Base-by-base conservation (phyloP, 176 grass and related monocot species). In the Pontederia paniculata region DNA sequence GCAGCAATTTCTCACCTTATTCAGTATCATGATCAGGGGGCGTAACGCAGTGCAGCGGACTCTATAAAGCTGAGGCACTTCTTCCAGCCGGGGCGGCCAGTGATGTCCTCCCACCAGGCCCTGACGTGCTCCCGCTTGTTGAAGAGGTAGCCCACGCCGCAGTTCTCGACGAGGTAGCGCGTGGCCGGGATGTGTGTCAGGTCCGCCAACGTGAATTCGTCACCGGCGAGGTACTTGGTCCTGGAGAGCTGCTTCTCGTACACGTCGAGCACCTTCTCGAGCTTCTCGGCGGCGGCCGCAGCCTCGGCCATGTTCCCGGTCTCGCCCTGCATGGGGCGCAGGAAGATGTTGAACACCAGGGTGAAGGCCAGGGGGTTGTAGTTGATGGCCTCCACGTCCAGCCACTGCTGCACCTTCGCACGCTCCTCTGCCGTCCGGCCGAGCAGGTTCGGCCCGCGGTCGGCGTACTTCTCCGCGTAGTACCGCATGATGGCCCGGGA, bases 81-180 rank as follows among this genome's bases (percentile, higher is more conserved):
- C 46, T 61, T 71, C 69, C 56, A 61, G 11, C 46, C 69, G 11
- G 46, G 56, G 1, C 69, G 55, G 12, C 25, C n/a, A 12, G 69
- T 71, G 55, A 71, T 23, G 55, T 71, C 69, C n/a, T 60, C 69
- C 69, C 69, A 71, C 69, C 69, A 71, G 23, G 56, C 57, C 47
- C 23, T 62, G 9, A 71, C 56, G 9, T 51, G 69, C 69, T 52
- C 22, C 69, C 60, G 60, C 2, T 19, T 45, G 17, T 19, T 19
- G 31, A 71, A 7, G 23, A 71, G n/a, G 23, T 5, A 17, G 3
- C 0, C 13, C 28, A 44, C 16, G 46, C 57, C 57, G 69, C 69
- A 71, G 12, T 52, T 11, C 57, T 71, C 69, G 16, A 62, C 48
- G 17, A 53, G 0, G 69, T 44, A 71, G 25, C 25, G 56, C 4